Evolutionary conservation across 805 yeast genomes (phyloP), one percentile per base, ranked within the genome.

Genomic region (Cyberlindnera maritima): DNA sequence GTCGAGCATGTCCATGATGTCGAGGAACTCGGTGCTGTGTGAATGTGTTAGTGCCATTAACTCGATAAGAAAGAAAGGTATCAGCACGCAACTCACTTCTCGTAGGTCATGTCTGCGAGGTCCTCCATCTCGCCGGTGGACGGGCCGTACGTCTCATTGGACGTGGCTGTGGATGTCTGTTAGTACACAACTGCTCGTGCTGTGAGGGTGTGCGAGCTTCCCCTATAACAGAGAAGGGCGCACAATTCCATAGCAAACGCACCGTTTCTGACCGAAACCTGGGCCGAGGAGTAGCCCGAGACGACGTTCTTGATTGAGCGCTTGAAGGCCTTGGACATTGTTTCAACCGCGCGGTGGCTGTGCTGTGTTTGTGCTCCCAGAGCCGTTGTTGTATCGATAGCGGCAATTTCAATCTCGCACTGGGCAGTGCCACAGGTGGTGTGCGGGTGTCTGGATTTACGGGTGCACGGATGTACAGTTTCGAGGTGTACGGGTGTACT

Each of bases 1-100:
- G 68, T 92, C 97, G 38, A 92, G 68, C 84, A 92, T 89, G 61
- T 92, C 97, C 95, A 92, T 87, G 39, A 90, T 81, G 62, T 90
- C 96, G 60, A 89, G 75, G 58, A 90, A 81, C 58, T 88, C 95
- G 7, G 84, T 80, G 52, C 70, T 69, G 45, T n/a, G n/a, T n/a
- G n/a, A n/a, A n/a, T n/a, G n/a, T n/a, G n/a, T n/a, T n/a, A n/a
- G n/a, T n/a, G n/a, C n/a, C n/a, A n/a, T n/a, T n/a, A n/a, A n/a
- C n/a, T n/a, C n/a, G n/a, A n/a, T n/a, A n/a, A n/a, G n/a, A n/a
- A n/a, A n/a, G n/a, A n/a, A n/a, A n/a, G n/a, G n/a, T n/a, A n/a
- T n/a, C n/a, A n/a, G n/a, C n/a, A n/a, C n/a, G n/a, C n/a, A n/a
- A 61, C 70, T 44, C 42, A 65, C 71, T 60, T 55, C 33, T 82